Base-by-base conservation (phyloP, 2,329 filamentous ascomycete species). In the Thermoascus crustaceus region DNA sequence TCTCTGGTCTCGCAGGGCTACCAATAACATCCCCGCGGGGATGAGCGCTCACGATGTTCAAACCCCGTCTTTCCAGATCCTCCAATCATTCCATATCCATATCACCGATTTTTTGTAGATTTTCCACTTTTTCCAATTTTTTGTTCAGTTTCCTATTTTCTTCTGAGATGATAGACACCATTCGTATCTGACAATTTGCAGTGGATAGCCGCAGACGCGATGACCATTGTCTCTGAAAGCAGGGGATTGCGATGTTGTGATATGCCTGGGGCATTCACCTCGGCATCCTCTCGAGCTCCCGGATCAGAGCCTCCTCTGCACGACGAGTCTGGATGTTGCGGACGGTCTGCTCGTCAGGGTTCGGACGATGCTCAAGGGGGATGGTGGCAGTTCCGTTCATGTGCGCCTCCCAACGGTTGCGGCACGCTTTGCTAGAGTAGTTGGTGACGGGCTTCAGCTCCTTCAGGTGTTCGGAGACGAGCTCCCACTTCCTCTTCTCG, bases 381-480 rank as follows among this genome's bases (percentile, higher is more conserved):
- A 63, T 60, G 19, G 55, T 55, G 2, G 67, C 69, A 5, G 53
- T 66, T n/a, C 66, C 69, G 20, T 59, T 45, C 13, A 57, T 44
- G 10, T 70, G 47, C 9, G 52, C 55, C 20, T 57, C 49, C 41
- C 58, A 67, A 18, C 69, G 65, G 36, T 65, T 52, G 13, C 57
- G 51, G 49, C 68, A 71, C 14, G 69, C 68, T 7, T 61, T 62
- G 14, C 57, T 57, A 11, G 65, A 65, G 57, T 69, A 72, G 35
- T 67, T 58, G 24, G 60, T 44, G 6, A 54, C 47, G 5, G 52
- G 46, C 37, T 64, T 55, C 8, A 60, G 39, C 13, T 51, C 58
- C 30, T 63, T 61, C 47, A 68, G 63, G 24, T 63, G 50, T 17
- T 63, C 56, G n/a, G 64, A 53, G 3, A 66, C 60, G 38, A 63